Conservation (phyloP, 306 rosid genomes). For the Castanea mollissima region DNA sequence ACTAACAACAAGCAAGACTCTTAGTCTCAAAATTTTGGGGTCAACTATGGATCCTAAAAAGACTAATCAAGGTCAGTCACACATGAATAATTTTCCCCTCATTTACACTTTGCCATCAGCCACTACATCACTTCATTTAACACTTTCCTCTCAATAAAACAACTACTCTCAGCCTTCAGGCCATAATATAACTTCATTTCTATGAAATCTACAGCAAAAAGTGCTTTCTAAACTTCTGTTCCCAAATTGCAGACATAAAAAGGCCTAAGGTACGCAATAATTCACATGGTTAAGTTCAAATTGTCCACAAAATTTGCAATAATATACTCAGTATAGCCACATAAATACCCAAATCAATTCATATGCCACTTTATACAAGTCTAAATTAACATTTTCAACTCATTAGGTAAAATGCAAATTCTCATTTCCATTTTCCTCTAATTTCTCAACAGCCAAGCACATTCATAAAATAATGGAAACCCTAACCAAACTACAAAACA, state of each 20-base stretch:
- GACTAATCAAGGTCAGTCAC: too few species aligned
- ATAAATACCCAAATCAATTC: neutral
- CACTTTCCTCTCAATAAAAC: neutral
- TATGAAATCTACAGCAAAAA: neutral
- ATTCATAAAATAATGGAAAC: neutral
- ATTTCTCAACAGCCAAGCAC: conserved; percentile 23
- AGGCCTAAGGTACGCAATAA: neutral
- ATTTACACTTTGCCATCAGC: too few species aligned
- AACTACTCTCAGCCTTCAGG: neutral
- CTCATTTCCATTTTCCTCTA: neutral
- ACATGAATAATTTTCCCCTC: too few species aligned
- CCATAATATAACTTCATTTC: neutral
- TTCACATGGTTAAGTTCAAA: neutral
- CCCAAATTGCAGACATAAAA: neutral
- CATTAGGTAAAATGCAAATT: neutral
- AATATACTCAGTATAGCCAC: neutral
- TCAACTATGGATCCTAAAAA: too few species aligned
- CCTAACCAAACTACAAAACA: neutral
- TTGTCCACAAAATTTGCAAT: neutral
- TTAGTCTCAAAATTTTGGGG: too few species aligned
- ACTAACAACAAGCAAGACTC: too few species aligned
- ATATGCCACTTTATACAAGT: neutral
- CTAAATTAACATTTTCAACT: conserved; percentile 5
- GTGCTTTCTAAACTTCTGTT: neutral
- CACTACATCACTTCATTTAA: neutral